phyloP scores from a whole-genome alignment of 1,284 basidiomycete genomes.

The Ustilago xerochloae region DNA sequence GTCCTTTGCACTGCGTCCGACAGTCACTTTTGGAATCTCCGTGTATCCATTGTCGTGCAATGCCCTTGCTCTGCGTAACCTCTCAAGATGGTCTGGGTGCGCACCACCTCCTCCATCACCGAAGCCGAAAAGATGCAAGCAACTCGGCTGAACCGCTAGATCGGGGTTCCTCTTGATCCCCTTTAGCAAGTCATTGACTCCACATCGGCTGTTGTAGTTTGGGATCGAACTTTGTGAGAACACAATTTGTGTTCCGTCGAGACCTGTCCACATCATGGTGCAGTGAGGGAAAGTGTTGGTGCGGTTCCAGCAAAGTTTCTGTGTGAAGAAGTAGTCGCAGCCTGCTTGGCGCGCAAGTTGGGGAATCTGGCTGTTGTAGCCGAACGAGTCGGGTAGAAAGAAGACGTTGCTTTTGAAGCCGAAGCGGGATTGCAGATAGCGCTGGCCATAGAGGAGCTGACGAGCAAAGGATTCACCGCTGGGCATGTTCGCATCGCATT shows the following conservation, averaged over 20 bases:
- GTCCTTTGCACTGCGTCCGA: conserved; percentile 69
- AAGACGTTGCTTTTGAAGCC: conserved; percentile 75
- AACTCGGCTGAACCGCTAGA: conserved; percentile 57
- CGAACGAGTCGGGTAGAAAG: conserved; percentile 68
- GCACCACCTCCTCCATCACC: conserved; percentile 65
- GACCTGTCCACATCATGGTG: conserved; percentile 97
- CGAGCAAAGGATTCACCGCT: conserved; percentile 60
- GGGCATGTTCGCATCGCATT: conserved; percentile 64
- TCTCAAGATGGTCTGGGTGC: conserved; percentile 67
- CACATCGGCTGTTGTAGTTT: conserved; percentile 61
- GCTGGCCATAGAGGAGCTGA: conserved; percentile 91
- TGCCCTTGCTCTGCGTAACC: conserved; percentile 85
- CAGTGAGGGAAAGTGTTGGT: conserved; percentile 90
- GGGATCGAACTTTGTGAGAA: conserved; percentile 63
- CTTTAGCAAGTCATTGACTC: conserved; percentile 57
- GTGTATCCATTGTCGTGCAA: conserved; percentile 68
- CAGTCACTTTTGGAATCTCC: conserved; percentile 58
- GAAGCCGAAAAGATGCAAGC: conserved; percentile 58
- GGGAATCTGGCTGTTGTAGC: conserved; percentile 90
- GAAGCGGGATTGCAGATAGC: conserved; percentile 86
- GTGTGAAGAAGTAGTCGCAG: conserved; percentile 96
- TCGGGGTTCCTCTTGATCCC: conserved; percentile 62
- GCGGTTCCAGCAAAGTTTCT: conserved; percentile 75
- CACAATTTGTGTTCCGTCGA: conserved; percentile 88
- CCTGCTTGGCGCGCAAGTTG: conserved; percentile 77